Conservation (phyloP, 2,329 filamentous ascomycete genomes). For the Alternaria ethzedia region DNA sequence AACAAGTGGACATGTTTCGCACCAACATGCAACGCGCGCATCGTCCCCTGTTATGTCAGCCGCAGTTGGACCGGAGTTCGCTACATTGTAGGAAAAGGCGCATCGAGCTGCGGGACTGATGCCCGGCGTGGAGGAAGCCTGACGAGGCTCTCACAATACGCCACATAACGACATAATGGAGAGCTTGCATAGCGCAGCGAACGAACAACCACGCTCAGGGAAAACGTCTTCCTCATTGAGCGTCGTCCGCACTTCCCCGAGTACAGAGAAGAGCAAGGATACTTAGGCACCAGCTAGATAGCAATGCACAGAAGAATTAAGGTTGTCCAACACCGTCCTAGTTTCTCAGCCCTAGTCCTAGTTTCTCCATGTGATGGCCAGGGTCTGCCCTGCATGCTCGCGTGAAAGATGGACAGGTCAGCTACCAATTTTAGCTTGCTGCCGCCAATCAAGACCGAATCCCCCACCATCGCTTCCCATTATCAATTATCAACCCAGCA, state of each 20-base stretch:
- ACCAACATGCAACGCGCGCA: slow-evolving; percentile 7
- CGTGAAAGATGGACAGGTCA: slow-evolving; percentile 7
- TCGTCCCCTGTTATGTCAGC: slow-evolving; percentile 22
- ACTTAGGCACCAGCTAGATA: slow-evolving; percentile 3
- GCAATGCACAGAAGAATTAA: slow-evolving; percentile 12
- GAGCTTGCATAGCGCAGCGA: neutral
- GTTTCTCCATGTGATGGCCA: slow-evolving; percentile 11
- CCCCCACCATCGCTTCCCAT: slow-evolving; percentile 2
- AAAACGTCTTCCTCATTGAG: neutral
- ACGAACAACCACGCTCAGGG: neutral
- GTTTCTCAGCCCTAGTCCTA: slow-evolving; percentile 9
- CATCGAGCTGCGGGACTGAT: slow-evolving; percentile 7
- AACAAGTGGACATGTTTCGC: slow-evolving; percentile 13
- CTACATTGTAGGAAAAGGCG: neutral
- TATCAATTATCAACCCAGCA: slow-evolving; percentile 4
- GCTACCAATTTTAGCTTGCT: slow-evolving; percentile 8
- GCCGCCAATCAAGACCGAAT: slow-evolving; percentile 1
- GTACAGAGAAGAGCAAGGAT: neutral
- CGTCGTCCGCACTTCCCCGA: neutral
- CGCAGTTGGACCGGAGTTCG: slow-evolving; percentile 14
- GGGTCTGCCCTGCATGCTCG: slow-evolving; percentile 9
- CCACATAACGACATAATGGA: slow-evolving; percentile 1
- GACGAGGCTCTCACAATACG: neutral
- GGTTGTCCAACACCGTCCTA: slow-evolving; percentile 4
- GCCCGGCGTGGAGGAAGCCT: slow-evolving; percentile 11